Evolutionary conservation across 2,329 filamentous ascomycete genomes (phyloP).

Genomic region (Exserohilum turcica): DNA sequence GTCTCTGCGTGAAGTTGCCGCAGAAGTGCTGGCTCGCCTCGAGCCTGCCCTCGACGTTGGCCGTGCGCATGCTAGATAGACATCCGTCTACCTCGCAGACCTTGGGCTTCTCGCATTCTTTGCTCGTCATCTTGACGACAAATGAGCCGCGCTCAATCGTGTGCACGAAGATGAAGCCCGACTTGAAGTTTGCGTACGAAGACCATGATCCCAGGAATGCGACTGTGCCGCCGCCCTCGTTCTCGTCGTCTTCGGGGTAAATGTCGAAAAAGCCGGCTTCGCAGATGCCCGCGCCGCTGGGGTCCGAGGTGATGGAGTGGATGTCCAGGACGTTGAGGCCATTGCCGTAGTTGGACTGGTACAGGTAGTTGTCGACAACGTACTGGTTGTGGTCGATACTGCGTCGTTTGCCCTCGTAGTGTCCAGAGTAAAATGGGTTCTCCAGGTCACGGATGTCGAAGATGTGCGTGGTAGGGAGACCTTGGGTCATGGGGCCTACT

Average conservation of each 20-base stretch:
- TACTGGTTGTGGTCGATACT: slow-evolving; percentile 55
- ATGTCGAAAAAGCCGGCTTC: slow-evolving; percentile 51
- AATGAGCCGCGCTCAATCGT: slow-evolving; percentile 45
- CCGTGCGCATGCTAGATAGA: slow-evolving; percentile 24
- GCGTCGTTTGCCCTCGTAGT: slow-evolving; percentile 44
- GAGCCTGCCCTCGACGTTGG: slow-evolving; percentile 26
- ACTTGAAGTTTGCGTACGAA: slow-evolving; percentile 44
- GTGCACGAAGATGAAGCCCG: slow-evolving; percentile 43
- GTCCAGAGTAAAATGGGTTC: slow-evolving; percentile 44
- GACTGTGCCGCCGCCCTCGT: slow-evolving; percentile 41
- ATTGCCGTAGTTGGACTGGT: slow-evolving; percentile 49
- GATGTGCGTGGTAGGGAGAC: slow-evolving; percentile 40
- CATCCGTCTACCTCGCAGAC: slow-evolving; percentile 29
- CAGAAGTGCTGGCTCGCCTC: slow-evolving; percentile 26
- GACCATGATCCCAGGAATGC: slow-evolving; percentile 51
- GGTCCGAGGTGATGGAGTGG: slow-evolving; percentile 44
- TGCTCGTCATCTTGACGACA: slow-evolving; percentile 38
- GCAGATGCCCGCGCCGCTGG: slow-evolving; percentile 43
- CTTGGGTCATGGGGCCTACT: slow-evolving; percentile 37
- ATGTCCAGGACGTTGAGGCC: slow-evolving; percentile 48
- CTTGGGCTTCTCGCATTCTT: slow-evolving; percentile 26
- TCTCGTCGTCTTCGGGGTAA: slow-evolving; percentile 49
- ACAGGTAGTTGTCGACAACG: slow-evolving; percentile 43
- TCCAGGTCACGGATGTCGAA: slow-evolving; percentile 40
- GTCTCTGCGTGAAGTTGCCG: slow-evolving; percentile 20